These are phyloP conservation scores for Leccinum griseonigrum DNA, from an alignment of 1,284 basidiomycete genomes.

Conservation along the genomic window DNA sequence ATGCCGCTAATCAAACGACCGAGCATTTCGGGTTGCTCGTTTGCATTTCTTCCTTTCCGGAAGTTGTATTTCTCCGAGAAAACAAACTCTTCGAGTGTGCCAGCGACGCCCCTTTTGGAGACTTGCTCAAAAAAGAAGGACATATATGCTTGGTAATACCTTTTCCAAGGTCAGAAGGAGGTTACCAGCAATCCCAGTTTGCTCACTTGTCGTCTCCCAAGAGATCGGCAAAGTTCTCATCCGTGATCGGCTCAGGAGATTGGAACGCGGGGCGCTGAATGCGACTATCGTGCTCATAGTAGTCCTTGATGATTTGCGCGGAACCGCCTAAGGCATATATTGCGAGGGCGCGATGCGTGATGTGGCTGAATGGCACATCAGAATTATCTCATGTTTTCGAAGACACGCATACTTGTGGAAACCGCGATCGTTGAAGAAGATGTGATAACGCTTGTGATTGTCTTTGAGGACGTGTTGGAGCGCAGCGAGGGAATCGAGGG, in stretches of 20 bases:
- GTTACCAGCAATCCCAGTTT: neutral
- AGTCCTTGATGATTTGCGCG: slow-evolving; percentile 34
- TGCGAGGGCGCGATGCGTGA: slow-evolving; percentile 43
- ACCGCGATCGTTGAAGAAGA: slow-evolving; percentile 23
- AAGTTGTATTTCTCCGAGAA: slow-evolving; percentile 56
- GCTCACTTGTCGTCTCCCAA: slow-evolving; percentile 41
- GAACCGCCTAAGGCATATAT: slow-evolving; percentile 42
- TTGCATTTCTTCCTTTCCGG: slow-evolving; percentile 13
- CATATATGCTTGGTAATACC: slow-evolving; percentile 59
- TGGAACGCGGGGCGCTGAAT: slow-evolving; percentile 34
- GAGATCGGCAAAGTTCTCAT: slow-evolving; percentile 42
- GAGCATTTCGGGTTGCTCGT: slow-evolving; percentile 24
- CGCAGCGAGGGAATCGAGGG: slow-evolving; percentile 18
- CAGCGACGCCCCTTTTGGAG: slow-evolving; percentile 39
- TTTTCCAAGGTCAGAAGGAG: slow-evolving; percentile 21
- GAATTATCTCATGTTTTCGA: neutral
- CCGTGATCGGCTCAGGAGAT: slow-evolving; percentile 38
- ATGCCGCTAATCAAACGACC: slow-evolving; percentile 26
- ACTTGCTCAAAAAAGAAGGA: slow-evolving; percentile 52
- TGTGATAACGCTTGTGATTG: slow-evolving; percentile 26
- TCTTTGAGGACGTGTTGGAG: slow-evolving; percentile 27
- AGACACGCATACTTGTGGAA: slow-evolving; percentile 28
- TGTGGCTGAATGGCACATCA: slow-evolving; percentile 33
- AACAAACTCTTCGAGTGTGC: slow-evolving; percentile 53
- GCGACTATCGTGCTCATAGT: slow-evolving; percentile 34